Evolutionary conservation across 495 filamentous ascomycete species (phyloP), one percentile per base, ranked within the genome.

Genomic region (Lentithecium fluviatile): DNA sequence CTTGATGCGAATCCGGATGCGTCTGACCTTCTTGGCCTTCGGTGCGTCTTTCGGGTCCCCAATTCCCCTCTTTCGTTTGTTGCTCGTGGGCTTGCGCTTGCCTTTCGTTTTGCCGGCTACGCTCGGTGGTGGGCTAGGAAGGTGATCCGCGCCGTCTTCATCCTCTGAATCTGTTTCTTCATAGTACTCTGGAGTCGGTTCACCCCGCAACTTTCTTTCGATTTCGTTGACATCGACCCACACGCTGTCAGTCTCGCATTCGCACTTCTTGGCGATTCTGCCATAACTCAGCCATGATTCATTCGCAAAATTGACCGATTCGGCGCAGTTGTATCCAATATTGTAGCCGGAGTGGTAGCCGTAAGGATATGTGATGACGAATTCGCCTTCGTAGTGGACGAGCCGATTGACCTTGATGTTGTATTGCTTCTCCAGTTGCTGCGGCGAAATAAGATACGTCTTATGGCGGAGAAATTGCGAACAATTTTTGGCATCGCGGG

Each of bases 281-380:
- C 90, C 94, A 78, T 91, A 96, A 21, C 94, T 83, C 34, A 99
- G 74, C 94, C 94, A 99, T 40, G 88, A 83, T 62, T 96, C 90
- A 11, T 93, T 85, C 17, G 93, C 94, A 73, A 99, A 99, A 73
- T 99, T 99, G 73, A 99, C 94, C 1, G 94, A 96, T 71, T 99
- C 94, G 32, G 94, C 94, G 73, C 94, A 99, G 72, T 99, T 99
- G 74, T 99, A 99, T 12, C 95, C 94, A 34, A 99, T 76, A 64
- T 99, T 99, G 73, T 93, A 99, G 10, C 94, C 94, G 8, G 94
- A 99, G 69, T 99, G 94, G 73, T 99, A 99, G 23, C 94, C 94
- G 62, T 97, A 97, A 0, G 94, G 94, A 70, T 94, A 99, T 0
- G 94, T 99, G 58, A 99, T 96, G 56, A 99, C 91, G 65, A 99